Percentiles rank a stretch among this genome's conserved stretches.
These are phyloP conservation scores for Candida oleophila DNA, from an alignment of 805 yeast genomes.

Conservation along the genomic window DNA sequence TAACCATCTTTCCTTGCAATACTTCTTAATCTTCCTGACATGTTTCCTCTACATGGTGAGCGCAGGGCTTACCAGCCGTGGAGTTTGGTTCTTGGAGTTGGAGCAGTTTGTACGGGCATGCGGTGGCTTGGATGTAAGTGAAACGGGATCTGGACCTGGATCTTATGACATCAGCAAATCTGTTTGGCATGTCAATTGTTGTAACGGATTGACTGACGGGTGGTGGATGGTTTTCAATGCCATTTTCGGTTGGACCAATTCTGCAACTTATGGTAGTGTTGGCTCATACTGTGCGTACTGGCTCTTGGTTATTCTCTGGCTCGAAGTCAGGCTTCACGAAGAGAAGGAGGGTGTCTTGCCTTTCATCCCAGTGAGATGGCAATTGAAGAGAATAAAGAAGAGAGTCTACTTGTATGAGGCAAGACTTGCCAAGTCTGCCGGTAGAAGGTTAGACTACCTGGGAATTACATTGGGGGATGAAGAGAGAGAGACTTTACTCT, in stretches of 20 bases:
- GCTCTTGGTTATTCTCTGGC: conserved; percentile 47
- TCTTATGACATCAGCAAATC: conserved; percentile 77
- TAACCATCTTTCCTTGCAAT: conserved; percentile 69
- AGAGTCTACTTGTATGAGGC: conserved; percentile 22
- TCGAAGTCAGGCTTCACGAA: conserved; percentile 45
- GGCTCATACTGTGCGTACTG: conserved; percentile 71
- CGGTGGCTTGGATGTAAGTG: conserved; percentile 81
- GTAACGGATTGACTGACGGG: conserved; percentile 91
- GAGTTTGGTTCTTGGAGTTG: conserved; percentile 87
- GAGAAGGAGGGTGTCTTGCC: conserved; percentile 62
- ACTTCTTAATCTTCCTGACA: conserved; percentile 71
- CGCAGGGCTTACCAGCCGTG: conserved; percentile 82
- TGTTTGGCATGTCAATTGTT: conserved; percentile 94
- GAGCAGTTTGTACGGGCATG: conserved; percentile 73
- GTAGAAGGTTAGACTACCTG: neutral
- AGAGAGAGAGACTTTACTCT: neutral
- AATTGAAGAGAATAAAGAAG: conserved; percentile 52
- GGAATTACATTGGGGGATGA: neutral
- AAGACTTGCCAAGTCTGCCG: conserved; percentile 6
- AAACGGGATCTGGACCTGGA: conserved; percentile 91
- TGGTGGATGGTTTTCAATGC: conserved; percentile 82
- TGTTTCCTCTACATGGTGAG: conserved; percentile 82
- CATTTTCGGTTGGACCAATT: conserved; percentile 45
- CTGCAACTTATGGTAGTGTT: conserved; percentile 72
- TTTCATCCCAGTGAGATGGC: conserved; percentile 59